Percentiles rank a stretch among this genome's conserved stretches.
Conservation (phyloP, 257 asterid genomes). For the Paulownia fortunei region DNA sequence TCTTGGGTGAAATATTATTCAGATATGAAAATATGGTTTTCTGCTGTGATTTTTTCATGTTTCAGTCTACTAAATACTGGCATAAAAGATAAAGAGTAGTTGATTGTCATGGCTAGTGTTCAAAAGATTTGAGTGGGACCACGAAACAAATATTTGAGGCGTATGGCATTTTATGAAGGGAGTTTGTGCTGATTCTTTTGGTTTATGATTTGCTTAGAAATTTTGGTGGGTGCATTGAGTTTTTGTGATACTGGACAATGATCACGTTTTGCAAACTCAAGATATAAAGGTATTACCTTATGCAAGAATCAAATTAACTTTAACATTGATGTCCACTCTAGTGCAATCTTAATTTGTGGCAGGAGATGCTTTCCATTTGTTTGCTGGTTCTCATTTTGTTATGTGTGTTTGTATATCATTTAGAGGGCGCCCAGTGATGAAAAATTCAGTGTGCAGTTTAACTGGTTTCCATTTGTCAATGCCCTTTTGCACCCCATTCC, state of each 20-base stretch:
- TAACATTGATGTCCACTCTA: background rate
- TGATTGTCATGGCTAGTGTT: background rate
- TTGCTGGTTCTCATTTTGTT: background rate
- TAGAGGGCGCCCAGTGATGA: slow-evolving; percentile 24
- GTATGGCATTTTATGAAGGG: background rate
- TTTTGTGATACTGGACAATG: background rate
- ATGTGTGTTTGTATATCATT: background rate
- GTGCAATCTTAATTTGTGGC: background rate
- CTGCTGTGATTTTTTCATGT: background rate
- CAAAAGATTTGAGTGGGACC: background rate
- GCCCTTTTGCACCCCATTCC: background rate
- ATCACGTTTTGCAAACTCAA: background rate
- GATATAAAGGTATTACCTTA: background rate
- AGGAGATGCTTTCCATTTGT: background rate
- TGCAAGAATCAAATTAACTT: background rate
- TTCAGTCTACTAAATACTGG: background rate
- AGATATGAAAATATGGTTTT: background rate
- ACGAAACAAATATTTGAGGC: background rate
- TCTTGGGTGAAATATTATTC: background rate
- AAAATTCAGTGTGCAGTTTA: slow-evolving; percentile 25
- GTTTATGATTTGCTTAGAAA: background rate
- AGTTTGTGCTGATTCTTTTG: background rate
- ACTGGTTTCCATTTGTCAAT: slow-evolving; percentile 28
- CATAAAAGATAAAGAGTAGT: background rate
- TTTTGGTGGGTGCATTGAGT: background rate